Conservation (phyloP, 2,329 filamentous ascomycete species). For the Pseudogymnoascus pannorum region DNA sequence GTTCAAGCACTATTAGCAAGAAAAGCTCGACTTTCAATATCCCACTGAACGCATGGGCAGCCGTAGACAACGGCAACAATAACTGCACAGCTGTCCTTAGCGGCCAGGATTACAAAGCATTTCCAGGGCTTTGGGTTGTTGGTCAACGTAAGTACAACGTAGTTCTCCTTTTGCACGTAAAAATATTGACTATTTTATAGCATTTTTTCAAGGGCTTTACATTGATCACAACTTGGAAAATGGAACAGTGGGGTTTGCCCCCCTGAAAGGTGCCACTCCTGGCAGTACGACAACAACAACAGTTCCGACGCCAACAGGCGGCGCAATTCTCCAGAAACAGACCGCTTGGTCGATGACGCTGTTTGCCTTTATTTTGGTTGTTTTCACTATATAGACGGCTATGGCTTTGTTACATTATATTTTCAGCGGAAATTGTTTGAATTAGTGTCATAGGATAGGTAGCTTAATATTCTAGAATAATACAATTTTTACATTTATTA, state of each 20-base stretch:
- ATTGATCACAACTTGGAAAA: not conserved
- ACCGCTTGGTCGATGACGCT: not conserved
- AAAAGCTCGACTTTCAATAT: not conserved
- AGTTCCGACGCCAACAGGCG: not conserved
- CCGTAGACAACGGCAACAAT: not conserved
- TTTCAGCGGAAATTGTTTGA: not conserved
- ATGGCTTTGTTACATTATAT: not conserved
- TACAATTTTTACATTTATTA: not conserved
- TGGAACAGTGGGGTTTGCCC: not conserved
- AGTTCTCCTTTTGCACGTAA: not conserved
- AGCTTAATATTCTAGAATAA: not conserved
- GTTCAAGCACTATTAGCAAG: not conserved
- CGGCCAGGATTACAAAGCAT: not conserved
- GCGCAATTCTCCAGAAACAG: not conserved
- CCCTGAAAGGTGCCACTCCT: not conserved
- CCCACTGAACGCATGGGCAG: not conserved
- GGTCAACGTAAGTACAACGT: not conserved
- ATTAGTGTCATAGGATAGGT: not conserved
- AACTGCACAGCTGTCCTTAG: not conserved
- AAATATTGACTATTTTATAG: not conserved
- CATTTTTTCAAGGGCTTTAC: not conserved
- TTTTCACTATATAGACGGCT: not conserved
- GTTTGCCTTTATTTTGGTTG: not conserved
- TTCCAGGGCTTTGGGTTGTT: not conserved
- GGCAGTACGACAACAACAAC: not conserved